Base-by-base conservation (phyloP, 2,329 filamentous ascomycete species). In the Tolypocladium amazonense region DNA sequence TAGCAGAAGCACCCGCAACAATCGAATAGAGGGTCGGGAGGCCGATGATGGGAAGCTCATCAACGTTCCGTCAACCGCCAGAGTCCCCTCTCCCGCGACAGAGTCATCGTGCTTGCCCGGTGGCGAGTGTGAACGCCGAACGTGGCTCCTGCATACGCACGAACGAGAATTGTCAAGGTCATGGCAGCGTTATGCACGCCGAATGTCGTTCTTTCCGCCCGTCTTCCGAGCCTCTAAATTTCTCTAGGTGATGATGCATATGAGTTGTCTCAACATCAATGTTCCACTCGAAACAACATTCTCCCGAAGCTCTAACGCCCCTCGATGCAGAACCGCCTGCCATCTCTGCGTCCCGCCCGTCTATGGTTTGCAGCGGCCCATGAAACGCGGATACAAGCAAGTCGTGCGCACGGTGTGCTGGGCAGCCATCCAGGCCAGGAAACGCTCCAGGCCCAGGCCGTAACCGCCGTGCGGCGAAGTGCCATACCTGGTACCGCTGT, bases 391-490 rank as follows among this genome's bases (percentile, higher is more conserved):
- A 70, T 92, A 92, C 76, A 92, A 73, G 73, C 87, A 89, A 66
- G 84, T 86, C 56, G 81, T 83, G 59, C 84, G 78, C 59, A 87
- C 84, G 4, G 81, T 84, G 70, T 84, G 82, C 71, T 84, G 81
- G 73, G 84, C 82, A 66, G 78, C 81, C 67, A 87, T 73, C 84
- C 84, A 86, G 18, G 84, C 84, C 45, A 87, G 73, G 73, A 87
- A 71, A 30, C 66, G 66, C 61, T 68, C 66, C 43, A 67, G 63
- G 66, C 94, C 94, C 56, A 99, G 81, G 58, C 93, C 93, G 73
- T 96, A 97, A 59, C 93, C 92, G 64, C 92, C 92, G 75, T 97
- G 93, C 35, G 92, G 91, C 53, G 89, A 92, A 59, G 89, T 92
- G 59, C 94, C 94, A 71, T 97, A 92, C 58, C 65, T 67, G 58